These are phyloP conservation scores for Hevea brasiliensis DNA, from an alignment of 345 rosid genomes.

Conservation along the genomic window DNA sequence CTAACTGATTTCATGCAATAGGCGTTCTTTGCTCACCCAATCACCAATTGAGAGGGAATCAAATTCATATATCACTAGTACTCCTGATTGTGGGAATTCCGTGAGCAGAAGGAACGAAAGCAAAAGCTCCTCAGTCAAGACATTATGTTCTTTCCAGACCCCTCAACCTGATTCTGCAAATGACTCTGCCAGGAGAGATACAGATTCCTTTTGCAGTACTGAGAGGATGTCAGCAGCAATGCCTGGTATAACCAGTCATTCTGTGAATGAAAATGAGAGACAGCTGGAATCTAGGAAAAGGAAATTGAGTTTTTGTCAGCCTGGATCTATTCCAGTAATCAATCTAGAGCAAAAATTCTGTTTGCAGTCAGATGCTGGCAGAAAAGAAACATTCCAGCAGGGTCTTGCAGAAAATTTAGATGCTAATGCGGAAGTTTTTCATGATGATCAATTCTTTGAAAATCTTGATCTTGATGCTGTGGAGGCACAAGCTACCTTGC, in stretches of 20 bases:
- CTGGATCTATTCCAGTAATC: slow-evolving; percentile 42
- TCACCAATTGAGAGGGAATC: slow-evolving; percentile 60
- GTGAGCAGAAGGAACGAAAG: slow-evolving; percentile 35
- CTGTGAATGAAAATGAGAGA: slow-evolving; percentile 27
- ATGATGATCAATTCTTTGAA: slow-evolving; percentile 78
- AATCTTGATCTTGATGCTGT: slow-evolving; percentile 76
- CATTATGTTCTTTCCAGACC: slow-evolving; percentile 35
- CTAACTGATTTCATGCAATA: slow-evolving; percentile 28
- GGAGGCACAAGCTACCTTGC: slow-evolving; percentile 72
- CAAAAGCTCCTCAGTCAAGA: slow-evolving; percentile 44
- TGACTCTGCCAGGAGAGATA: slow-evolving; percentile 25
- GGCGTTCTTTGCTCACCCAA: slow-evolving; percentile 93
- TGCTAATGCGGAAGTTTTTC: slow-evolving; percentile 25
- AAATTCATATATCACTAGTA: slow-evolving; percentile 26
- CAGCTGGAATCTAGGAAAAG: slow-evolving; percentile 49
- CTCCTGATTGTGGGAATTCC: slow-evolving; percentile 39
- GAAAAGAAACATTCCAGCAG: slow-evolving; percentile 29
- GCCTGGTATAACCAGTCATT: slow-evolving; percentile 18
- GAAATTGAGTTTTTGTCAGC: slow-evolving; percentile 43
- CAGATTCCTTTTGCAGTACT: slow-evolving; percentile 19
- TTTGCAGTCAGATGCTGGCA: slow-evolving; percentile 24
- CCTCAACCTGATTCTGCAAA: slow-evolving; percentile 34
- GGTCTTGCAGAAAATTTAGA: slow-evolving; percentile 17
- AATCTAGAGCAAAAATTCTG: slow-evolving; percentile 59
- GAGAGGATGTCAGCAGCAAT: slow-evolving; percentile 33